A percentile compares a stretch with the other conserved stretches of the same genome.
These are phyloP conservation scores for Rubia peregrina DNA, from an alignment of 305 asterid genomes.

Conservation along the genomic window DNA sequence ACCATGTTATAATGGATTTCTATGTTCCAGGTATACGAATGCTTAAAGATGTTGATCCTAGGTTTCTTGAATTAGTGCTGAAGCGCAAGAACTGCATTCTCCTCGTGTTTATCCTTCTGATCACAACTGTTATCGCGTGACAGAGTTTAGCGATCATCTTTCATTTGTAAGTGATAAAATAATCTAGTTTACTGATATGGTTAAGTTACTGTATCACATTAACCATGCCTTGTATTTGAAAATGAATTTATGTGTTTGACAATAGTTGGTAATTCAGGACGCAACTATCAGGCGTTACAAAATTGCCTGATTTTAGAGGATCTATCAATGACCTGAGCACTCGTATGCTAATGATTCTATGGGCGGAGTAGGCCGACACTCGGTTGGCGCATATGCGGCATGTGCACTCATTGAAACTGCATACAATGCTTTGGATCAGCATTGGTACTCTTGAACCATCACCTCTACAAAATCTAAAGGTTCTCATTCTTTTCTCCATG, in stretches of 20 bases:
- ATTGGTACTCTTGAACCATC: slow-evolving; percentile 84
- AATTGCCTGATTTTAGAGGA: slow-evolving; percentile 69
- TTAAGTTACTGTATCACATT: too few relatives aligned
- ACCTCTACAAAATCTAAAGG: slow-evolving; percentile 69
- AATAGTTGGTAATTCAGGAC: slow-evolving; percentile 42
- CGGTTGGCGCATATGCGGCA: slow-evolving; percentile 88
- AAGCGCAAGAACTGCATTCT: slow-evolving; percentile 57
- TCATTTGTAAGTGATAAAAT: slow-evolving; percentile 46
- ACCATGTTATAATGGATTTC: slow-evolving; percentile 12
- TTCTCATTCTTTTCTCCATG: too few relatives aligned
- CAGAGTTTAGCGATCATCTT: slow-evolving; percentile 74
- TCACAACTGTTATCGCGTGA: slow-evolving; percentile 83
- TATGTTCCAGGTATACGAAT: slow-evolving; percentile 58
- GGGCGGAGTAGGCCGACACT: slow-evolving; percentile 77
- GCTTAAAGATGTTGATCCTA: slow-evolving; percentile 59
- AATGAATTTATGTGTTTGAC: slow-evolving; percentile 17
- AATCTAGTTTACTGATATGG: neutral
- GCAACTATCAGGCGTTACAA: slow-evolving; percentile 60
- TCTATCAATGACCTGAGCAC: slow-evolving; percentile 68
- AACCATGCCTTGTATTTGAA: slow-evolving; percentile 9
- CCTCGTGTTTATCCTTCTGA: slow-evolving; percentile 61
- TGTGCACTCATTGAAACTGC: slow-evolving; percentile 93
- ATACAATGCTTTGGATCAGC: slow-evolving; percentile 92
- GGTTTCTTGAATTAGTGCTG: slow-evolving; percentile 36
- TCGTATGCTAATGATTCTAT: slow-evolving; percentile 23